Evolutionary conservation across 768 basidiomycete genomes (phyloP).

Genomic region (Leucogyrophana mollusca): DNA sequence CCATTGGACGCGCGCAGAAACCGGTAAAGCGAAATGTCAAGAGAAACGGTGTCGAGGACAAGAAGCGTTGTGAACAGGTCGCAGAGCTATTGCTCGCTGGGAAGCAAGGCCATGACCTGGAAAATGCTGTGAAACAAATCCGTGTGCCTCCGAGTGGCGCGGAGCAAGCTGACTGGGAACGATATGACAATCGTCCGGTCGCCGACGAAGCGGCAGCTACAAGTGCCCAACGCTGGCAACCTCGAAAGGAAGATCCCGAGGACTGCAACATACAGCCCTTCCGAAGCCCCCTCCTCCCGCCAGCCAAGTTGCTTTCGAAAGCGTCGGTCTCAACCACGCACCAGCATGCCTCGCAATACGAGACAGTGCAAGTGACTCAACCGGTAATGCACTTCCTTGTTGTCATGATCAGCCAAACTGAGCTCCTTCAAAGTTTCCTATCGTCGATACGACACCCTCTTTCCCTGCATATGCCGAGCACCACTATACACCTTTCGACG

Average conservation of each 20-base stretch:
- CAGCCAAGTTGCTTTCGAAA: slow-evolving; percentile 5
- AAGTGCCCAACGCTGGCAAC: not conserved
- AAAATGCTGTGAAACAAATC: slow-evolving; percentile 40
- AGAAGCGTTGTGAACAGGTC: slow-evolving; percentile 46
- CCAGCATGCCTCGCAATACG: no score
- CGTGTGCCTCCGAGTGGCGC: slow-evolving; percentile 10
- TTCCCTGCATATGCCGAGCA: no score
- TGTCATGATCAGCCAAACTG: no score
- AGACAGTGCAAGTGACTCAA: no score
- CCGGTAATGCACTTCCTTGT: no score
- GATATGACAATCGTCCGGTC: not conserved
- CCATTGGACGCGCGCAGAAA: slow-evolving; percentile 40
- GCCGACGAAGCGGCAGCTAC: not conserved
- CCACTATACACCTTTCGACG: no score
- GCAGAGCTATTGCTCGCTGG: slow-evolving; percentile 51
- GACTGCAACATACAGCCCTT: slow-evolving; percentile 18
- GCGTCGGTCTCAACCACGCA: not conserved
- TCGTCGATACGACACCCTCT: no score
- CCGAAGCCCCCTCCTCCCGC: slow-evolving; percentile 30
- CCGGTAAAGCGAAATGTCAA: slow-evolving; percentile 51
- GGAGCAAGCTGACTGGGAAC: not conserved
- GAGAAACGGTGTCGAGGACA: slow-evolving; percentile 47
- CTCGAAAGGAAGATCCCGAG: slow-evolving; percentile 2
- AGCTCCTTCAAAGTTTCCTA: no score
- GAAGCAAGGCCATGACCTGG: slow-evolving; percentile 48